Base-by-base conservation (phyloP, 805 yeast genomes). In the Saccharomycopsis lassenensis region DNA sequence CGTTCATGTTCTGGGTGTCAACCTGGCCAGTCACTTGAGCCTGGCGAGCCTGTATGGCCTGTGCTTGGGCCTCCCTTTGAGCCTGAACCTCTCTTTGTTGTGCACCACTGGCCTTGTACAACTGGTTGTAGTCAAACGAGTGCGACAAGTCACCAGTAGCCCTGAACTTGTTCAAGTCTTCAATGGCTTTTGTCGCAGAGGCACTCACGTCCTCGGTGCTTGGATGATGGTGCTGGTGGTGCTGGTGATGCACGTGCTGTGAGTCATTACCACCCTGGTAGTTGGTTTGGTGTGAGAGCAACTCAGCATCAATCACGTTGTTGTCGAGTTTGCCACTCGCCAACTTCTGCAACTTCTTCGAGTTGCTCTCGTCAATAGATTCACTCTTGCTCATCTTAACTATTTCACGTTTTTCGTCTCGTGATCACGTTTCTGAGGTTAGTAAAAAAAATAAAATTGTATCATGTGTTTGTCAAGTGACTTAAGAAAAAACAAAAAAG, bases 221-320 rank as follows among this genome's bases (percentile, higher is more conserved):
- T 7, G 11, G 29, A n/a, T 25, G 29, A 12, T 25, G 29, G 12
- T 25, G 29, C 29, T 25, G 29, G 12, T 25, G 29, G n/a, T 25
- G 29, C 11, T 25, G 29, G n/a, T 25, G 29, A 6, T 25, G 29
- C 14, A n/a, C 12, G 7, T 25, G n/a, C 12, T 25, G n/a, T 7
- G 11, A 7, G 21, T 25, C 31, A 17, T 24, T 14, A 10, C 12
- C 11, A 16, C 15, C 38, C 12, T 28, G 31, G 16, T 39, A 39
- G 22, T 35, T 42, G 14, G 46, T 36, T 37, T 61, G 65, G 44
- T 63, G 67, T 29, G 59, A 62, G 44, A 63, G 56, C 43, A 63
- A 54, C 44, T 61, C 68, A 24, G 63, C 57, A 47, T 62, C 68
- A 36, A 62, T 63, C 36, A 62, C 63, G 18, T 30, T 30, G 16